These are phyloP conservation scores for Chenopodium quinoa DNA, from an alignment of 148 eudicot species.

Conservation along the genomic window DNA sequence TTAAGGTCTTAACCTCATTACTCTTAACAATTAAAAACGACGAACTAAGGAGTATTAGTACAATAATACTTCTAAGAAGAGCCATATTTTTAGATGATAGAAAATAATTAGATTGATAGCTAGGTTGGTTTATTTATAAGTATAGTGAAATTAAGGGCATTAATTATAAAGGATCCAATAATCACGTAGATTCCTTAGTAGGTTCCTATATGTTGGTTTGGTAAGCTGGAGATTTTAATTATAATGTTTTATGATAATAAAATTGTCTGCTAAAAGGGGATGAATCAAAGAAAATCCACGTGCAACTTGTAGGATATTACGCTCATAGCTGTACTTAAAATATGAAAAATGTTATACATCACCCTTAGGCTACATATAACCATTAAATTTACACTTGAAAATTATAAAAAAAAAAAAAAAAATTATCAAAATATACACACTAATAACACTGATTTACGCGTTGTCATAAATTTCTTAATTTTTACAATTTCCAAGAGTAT, in stretches of 20 bases:
- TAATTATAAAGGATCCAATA: background rate
- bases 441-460: too few species aligned
- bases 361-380: too few species aligned
- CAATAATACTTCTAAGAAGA: background rate
- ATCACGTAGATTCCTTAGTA: background rate
- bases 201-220: constrained; percentile 11
- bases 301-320: background rate
- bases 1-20: background rate
- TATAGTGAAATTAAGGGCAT: background rate
- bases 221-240: background rate
- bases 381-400: too few species aligned
- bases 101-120: background rate
- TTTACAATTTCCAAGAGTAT: too few species aligned
- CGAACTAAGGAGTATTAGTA: background rate
- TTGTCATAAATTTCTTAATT: too few species aligned
- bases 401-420: too few species aligned
- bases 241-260: background rate
- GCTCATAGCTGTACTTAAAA: background rate
- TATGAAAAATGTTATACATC: too few species aligned
- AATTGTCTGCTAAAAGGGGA: constrained; percentile 7
- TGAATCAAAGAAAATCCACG: constrained; percentile 14
- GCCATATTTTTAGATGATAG: background rate
- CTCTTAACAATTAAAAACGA: background rate
- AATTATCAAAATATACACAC: too few species aligned
- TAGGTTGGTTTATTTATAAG: background rate